Evolutionary conservation across 106 monocot species (phyloP), one percentile per base, ranked within the genome.

Genomic region (Platanthera guangdongensis): DNA sequence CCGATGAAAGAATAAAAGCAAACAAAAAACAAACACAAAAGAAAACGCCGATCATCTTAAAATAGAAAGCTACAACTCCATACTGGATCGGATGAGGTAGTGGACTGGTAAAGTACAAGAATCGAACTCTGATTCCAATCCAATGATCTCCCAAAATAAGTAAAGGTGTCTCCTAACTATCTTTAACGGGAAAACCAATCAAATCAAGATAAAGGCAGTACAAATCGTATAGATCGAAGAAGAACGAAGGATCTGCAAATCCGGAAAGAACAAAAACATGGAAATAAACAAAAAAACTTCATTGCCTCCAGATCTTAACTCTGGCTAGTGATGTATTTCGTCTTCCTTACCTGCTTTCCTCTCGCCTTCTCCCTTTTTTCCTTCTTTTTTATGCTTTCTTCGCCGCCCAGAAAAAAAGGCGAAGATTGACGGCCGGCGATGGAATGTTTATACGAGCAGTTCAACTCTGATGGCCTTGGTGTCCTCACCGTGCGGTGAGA

Each of bases 111-210:
- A 53, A 53, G 12, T 53, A 10, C 8, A 48, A 13, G 25, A 70
- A 70, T 70, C 46, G 47, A 70, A 70, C 70, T 47, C 70, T 1
- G 13, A 70, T 70, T 70, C 70, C 16, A 70, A 48, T 70, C 70
- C 70, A 46, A 70, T 46, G 45, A 70, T 48, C 5, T 16, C 25
- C 45, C 16, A 13, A 48, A 47, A 4, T 16, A 70, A 16, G 16
- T 16, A 48, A 48, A 4, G 7, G 47, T 4, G 32, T 47, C 5
- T 70, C 8, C 45, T 9, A 2, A 70, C 47, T 6, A 9, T 47
- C 32, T 70, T 70, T 70, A 47, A 70, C 6, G 7, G 53, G 18
- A 48, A 70, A 70, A 70, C 16, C 3, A 48, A 7, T n/a, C 7
- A n/a, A 39, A 39, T 39, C 39, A 39, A 39, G 39, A 39, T 39